These are phyloP conservation scores for Phytopythium vexans DNA, from an alignment of 352 stramenopile genomes.

Conservation along the genomic window DNA sequence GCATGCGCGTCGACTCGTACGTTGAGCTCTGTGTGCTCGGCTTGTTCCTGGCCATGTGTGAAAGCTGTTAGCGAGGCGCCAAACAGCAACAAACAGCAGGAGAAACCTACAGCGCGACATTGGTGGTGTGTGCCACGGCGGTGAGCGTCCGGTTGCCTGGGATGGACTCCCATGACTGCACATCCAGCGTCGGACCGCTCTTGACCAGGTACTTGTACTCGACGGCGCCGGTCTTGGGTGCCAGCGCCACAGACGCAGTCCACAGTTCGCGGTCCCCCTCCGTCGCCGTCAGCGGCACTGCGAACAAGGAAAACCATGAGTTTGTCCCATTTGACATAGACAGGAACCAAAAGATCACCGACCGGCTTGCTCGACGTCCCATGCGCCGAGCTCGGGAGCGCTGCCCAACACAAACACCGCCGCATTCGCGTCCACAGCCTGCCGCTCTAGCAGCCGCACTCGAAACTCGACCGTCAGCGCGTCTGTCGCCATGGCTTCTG, in stretches of 20 bases:
- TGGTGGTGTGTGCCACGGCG: conserved; percentile 23
- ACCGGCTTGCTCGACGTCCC: conserved; percentile 57
- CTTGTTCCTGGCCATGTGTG: conserved; percentile 15
- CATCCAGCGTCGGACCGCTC: conserved; percentile 22
- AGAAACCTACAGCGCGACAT: conserved; percentile 55
- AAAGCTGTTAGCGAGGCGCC: not conserved
- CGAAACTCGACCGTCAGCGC: conserved; percentile 22
- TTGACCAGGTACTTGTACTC: conserved; percentile 84
- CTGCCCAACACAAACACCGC: conserved; percentile 56
- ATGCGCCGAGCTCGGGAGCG: conserved; percentile 49
- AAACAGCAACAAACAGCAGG: not conserved
- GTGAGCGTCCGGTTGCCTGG: conserved; percentile 66
- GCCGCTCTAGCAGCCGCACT: conserved; percentile 26
- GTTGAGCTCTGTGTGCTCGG: conserved; percentile 56
- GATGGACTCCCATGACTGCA: conserved; percentile 71
- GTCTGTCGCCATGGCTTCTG: not conserved
- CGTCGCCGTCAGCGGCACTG: conserved; percentile 50
- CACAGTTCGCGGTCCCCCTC: conserved; percentile 21
- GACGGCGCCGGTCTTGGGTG: conserved; percentile 20
- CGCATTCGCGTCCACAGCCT: conserved; percentile 15
- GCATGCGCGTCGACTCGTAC: conserved; percentile 27
- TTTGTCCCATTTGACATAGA: not conserved
- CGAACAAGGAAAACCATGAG: not conserved
- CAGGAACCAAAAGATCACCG: not conserved
- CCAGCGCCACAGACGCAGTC: conserved; percentile 29